phyloP scores from a whole-genome alignment of 2,329 filamentous ascomycete genomes.

The Tympanopsis confertula region DNA sequence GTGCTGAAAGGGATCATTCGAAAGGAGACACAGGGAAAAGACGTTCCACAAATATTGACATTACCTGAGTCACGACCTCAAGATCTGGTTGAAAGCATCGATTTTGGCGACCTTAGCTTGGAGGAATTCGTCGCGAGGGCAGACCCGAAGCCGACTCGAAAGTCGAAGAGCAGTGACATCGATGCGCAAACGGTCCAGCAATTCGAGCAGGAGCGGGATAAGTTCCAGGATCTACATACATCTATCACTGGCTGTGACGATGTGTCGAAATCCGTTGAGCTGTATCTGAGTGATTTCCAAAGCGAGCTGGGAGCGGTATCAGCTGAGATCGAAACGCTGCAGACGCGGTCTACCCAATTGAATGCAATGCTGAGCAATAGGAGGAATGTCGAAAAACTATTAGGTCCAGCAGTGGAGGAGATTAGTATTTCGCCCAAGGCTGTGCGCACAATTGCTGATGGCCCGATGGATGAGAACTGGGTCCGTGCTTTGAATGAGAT shows the following conservation, averaged over 20 bases:
- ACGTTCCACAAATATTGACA: not conserved
- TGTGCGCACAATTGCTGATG: slow-evolving; percentile 77
- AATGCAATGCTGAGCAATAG: slow-evolving; percentile 81
- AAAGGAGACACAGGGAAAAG: not conserved
- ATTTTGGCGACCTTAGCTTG: slow-evolving; percentile 70
- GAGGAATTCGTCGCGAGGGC: slow-evolving; percentile 46
- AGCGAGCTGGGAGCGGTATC: slow-evolving; percentile 86
- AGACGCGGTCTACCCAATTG: slow-evolving; percentile 71
- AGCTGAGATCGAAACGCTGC: slow-evolving; percentile 85
- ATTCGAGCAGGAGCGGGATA: slow-evolving; percentile 72
- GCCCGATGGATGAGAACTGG: slow-evolving; percentile 82
- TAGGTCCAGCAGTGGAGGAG: slow-evolving; percentile 84
- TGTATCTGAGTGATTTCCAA: slow-evolving; percentile 83
- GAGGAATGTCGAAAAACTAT: slow-evolving; percentile 74
- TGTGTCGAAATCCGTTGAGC: slow-evolving; percentile 83
- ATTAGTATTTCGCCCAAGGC: slow-evolving; percentile 76
- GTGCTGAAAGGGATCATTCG: slow-evolving; percentile 34
- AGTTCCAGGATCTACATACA: slow-evolving; percentile 79
- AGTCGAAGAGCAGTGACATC: not conserved
- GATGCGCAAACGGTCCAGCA: slow-evolving; percentile 3
- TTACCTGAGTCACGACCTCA: not conserved
- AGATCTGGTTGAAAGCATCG: slow-evolving; percentile 24
- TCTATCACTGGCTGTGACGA: slow-evolving; percentile 88
- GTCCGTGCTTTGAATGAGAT: slow-evolving; percentile 72
- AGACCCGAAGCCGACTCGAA: not conserved